phyloP scores from a whole-genome alignment of 2,329 filamentous ascomycete genomes.

The Aspergillus sp. region DNA sequence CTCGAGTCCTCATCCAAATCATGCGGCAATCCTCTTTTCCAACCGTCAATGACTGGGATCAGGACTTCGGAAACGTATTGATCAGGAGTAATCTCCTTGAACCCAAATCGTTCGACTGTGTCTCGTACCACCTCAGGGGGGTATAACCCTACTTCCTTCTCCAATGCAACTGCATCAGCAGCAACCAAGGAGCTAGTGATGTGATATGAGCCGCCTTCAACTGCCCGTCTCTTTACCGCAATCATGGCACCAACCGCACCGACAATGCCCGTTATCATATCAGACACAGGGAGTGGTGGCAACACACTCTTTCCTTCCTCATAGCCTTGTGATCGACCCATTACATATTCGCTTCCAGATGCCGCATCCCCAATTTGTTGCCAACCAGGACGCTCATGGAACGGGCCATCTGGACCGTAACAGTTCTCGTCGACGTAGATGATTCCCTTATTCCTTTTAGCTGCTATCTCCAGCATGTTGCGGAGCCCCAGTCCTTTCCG shows the following conservation, averaged over 20 bases:
- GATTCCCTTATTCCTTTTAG: slow-evolving; percentile 44
- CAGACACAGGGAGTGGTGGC: slow-evolving; percentile 16
- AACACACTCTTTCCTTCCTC: slow-evolving; percentile 13
- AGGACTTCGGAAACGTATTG: slow-evolving; percentile 30
- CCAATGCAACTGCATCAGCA: slow-evolving; percentile 34
- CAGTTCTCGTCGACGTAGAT: slow-evolving; percentile 54
- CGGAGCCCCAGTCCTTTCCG: slow-evolving; percentile 30
- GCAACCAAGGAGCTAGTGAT: slow-evolving; percentile 32
- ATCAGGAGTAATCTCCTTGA: slow-evolving; percentile 15
- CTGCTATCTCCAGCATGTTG: slow-evolving; percentile 43
- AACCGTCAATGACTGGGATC: slow-evolving; percentile 26
- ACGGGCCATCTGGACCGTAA: slow-evolving; percentile 52
- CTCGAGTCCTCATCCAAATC: slow-evolving; percentile 12
- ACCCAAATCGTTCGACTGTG: slow-evolving; percentile 19
- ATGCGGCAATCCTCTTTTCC: slow-evolving; percentile 20
- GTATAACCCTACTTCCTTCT: slow-evolving; percentile 38
- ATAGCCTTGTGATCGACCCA: slow-evolving; percentile 34
- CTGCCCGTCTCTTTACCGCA: slow-evolving; percentile 4
- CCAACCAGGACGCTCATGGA: slow-evolving; percentile 50
- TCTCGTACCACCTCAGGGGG: slow-evolving; percentile 24
- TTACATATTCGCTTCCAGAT: slow-evolving; percentile 37
- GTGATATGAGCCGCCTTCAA: slow-evolving; percentile 22
- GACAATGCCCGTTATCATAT: slow-evolving; percentile 16
- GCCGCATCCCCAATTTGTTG: slow-evolving; percentile 53
- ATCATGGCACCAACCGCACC: slow-evolving; percentile 14